Evolutionary conservation across 2,329 filamentous ascomycete genomes (phyloP).

Genomic region (Aspergillus calidoustus): DNA sequence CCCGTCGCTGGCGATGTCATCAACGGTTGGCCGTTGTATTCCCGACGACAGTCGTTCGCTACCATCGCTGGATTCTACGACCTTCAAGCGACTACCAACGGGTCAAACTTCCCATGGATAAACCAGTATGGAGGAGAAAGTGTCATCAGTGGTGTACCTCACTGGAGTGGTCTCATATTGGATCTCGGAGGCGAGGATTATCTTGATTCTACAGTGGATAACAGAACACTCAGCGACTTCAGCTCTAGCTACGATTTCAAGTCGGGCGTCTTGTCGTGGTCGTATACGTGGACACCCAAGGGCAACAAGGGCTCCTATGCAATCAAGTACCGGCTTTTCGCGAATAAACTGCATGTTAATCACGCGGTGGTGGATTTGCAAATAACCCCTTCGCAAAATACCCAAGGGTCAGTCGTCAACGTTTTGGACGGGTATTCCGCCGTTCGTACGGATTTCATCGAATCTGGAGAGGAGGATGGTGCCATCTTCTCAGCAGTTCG

Average conservation of each 20-base stretch:
- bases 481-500: constrained; percentile 69
- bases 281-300: constrained; percentile 67
- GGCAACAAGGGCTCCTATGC: constrained; percentile 55
- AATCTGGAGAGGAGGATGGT: constrained; percentile 59
- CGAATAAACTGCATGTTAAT: constrained; percentile 66
- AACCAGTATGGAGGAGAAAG: constrained; percentile 72
- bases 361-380: constrained; percentile 64
- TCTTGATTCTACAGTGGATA: constrained; percentile 65
- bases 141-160: constrained; percentile 72
- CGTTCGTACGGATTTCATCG: constrained; percentile 64
- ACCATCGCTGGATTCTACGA: constrained; percentile 72
- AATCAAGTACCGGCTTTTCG: constrained; percentile 68
- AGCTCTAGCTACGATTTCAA: constrained; percentile 65
- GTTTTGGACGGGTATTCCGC: constrained; percentile 70
- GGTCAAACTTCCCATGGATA: constrained; percentile 70
- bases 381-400: constrained; percentile 59
- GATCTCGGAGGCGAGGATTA: constrained; percentile 58
- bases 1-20: constrained; percentile 57
- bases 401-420: constrained; percentile 66
- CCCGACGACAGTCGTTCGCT: constrained; percentile 66
- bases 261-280: constrained; percentile 66
- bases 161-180: constrained; percentile 66
- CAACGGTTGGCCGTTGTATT: constrained; percentile 71
- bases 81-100: constrained; percentile 61
- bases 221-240: constrained; percentile 64